Conservation (phyloP, 805 yeast species). For the Pichia membranifaciens region DNA sequence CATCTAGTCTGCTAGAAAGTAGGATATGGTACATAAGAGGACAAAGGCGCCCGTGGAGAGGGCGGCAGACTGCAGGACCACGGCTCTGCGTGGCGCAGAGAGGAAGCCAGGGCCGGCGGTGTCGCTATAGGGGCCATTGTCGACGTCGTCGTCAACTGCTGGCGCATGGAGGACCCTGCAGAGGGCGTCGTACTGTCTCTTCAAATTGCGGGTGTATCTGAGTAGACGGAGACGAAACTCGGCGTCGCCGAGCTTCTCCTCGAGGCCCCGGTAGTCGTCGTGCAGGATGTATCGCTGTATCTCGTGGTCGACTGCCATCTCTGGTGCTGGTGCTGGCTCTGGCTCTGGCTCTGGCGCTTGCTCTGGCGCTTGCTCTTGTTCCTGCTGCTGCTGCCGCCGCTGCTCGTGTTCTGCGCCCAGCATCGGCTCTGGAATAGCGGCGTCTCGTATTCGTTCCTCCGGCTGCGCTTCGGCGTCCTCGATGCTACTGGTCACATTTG, state of each 20-base stretch:
- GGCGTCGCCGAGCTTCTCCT: neutral
- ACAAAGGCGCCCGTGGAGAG: neutral
- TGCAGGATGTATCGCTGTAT: neutral
- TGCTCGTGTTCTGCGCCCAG: too few relatives aligned
- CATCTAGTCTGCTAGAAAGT: conserved; percentile 12
- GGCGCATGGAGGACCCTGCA: neutral
- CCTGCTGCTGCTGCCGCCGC: too few relatives aligned
- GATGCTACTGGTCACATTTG: neutral
- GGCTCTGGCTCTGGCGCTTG: too few relatives aligned
- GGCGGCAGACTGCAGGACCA: neutral
- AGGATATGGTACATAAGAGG: conserved; percentile 6
- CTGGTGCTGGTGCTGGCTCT: too few relatives aligned
- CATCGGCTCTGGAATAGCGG: too few relatives aligned
- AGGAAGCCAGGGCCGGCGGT: neutral
- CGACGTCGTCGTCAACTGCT: neutral
- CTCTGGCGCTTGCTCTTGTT: too few relatives aligned
- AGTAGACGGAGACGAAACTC: conserved; percentile 2
- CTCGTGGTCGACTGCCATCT: neutral
- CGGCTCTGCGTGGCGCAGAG: neutral
- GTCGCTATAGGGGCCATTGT: neutral
- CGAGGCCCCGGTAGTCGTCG: neutral
- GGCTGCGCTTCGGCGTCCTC: too few relatives aligned
- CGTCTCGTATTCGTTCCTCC: too few relatives aligned
- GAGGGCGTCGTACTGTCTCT: neutral
- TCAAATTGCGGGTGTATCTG: neutral